Base-by-base conservation (phyloP, 768 basidiomycete genomes). In the Suillus alpinus region DNA sequence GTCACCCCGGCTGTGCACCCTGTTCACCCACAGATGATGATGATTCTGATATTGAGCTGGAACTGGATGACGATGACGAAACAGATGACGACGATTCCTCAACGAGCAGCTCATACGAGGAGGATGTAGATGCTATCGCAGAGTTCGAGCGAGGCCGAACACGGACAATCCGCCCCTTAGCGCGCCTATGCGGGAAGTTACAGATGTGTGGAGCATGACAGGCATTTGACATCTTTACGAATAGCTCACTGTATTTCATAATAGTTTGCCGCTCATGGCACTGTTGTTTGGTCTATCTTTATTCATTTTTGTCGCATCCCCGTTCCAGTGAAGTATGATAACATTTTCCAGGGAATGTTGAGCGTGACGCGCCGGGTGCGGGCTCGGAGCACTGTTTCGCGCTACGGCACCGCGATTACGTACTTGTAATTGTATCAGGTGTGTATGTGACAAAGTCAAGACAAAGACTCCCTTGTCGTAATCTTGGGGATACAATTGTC, bases 141-240 rank as follows among this genome's bases (percentile, higher is more conserved):
- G 70, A 76, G 6, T 71, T 68, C 51, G 63, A 67, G 57, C 77
- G 81, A 58, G 78, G 79, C 20, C 75, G 82, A 62, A 71, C 76
- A 23, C 73, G 74, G 55, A 75, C 70, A 59, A 71, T 76, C 44
- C 79, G 77, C 39, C 77, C 77, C 7, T 63, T 83, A 34, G 74
- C 68, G 67, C 77, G 66, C 59, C 59, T 62, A 59, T 63, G 72
- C 66, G 65, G 57, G 58, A 69, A 69, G 64, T 65, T 68, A 60
- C 65, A 68, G 57, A 60, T 63, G 32, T 64, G 62, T 44, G 61
- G 60, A 3, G 47, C 63, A 23, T 65, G 59, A 63, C 43, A 18
- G 60, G 57, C 57, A 46, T 58, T 31, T 31, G 57, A 37, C 36
- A 37, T 55, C 26, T 55, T 50, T 32, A 46, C 57, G 31, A 32